Conservation (phyloP, 805 yeast species). For the Wickerhamiella sorbophila region DNA sequence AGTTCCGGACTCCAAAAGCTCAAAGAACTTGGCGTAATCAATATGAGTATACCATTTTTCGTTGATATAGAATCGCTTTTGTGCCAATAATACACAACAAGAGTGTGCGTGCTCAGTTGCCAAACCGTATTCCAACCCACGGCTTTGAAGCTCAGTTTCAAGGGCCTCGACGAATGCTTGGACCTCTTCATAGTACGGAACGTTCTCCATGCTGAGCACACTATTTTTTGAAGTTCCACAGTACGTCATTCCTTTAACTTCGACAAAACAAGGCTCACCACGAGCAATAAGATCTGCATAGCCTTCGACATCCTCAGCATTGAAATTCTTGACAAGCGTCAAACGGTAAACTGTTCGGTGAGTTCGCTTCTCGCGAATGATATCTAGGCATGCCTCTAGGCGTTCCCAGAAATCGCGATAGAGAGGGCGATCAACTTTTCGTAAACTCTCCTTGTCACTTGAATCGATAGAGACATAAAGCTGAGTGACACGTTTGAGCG, state of each 20-base stretch:
- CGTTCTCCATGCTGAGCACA: slow-evolving; percentile 87
- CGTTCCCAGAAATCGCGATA: slow-evolving; percentile 91
- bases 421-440: slow-evolving; percentile 76
- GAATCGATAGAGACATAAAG: slow-evolving; percentile 89
- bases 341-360: slow-evolving; percentile 86
- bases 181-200: slow-evolving; percentile 89
- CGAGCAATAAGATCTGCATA: slow-evolving; percentile 77
- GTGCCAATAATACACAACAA: slow-evolving; percentile 79
- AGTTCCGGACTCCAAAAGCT: slow-evolving; percentile 48
- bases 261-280: slow-evolving; percentile 77
- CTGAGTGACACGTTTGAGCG: slow-evolving; percentile 68
- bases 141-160: slow-evolving; percentile 42
- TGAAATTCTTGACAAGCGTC: slow-evolving; percentile 85
- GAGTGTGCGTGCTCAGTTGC: slow-evolving; percentile 96
- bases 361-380: slow-evolving; percentile 56
- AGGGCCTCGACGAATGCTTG: slow-evolving; percentile 54
- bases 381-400: slow-evolving; percentile 64
- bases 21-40: slow-evolving; percentile 63
- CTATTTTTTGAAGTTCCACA: slow-evolving; percentile 89
- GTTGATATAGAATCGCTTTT: slow-evolving; percentile 50
- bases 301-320: slow-evolving; percentile 57
- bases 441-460: slow-evolving; percentile 66
- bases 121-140: slow-evolving; percentile 62
- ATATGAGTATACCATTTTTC: slow-evolving; percentile 82
- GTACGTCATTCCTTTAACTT: slow-evolving; percentile 88